Percentiles rank a stretch among this genome's conserved stretches.
Conservation (phyloP, 345 rosid species). For the Ailanthus altissimus region DNA sequence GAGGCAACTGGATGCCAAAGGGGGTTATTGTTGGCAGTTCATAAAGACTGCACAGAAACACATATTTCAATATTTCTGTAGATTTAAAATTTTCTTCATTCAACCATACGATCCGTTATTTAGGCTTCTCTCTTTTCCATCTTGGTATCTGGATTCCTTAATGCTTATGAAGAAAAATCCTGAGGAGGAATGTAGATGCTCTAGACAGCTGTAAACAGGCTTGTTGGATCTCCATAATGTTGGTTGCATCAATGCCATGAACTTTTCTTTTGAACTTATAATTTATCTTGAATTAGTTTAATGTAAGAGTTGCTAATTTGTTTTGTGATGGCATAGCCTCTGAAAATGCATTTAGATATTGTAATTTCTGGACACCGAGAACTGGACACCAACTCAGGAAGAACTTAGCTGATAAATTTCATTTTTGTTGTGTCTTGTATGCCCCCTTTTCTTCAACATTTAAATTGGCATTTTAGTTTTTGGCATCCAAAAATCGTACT, state of each 20-base stretch:
- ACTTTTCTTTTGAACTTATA: neutral
- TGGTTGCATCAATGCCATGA: neutral
- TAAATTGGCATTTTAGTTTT: neutral
- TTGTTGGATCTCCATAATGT: slow-evolving; percentile 57
- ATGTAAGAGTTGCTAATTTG: neutral
- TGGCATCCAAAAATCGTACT: neutral
- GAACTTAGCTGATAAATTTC: neutral
- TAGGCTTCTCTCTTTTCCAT: neutral
- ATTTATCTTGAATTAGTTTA: slow-evolving; percentile 1
- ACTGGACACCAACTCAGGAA: neutral
- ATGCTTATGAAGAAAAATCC: slow-evolving; percentile 53
- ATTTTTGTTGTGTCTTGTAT: neutral
- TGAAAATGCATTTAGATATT: neutral
- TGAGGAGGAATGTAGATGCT: slow-evolving; percentile 82
- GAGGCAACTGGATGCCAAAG: neutral
- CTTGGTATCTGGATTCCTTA: slow-evolving; percentile 40
- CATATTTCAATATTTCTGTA: neutral
- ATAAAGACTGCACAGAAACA: neutral
- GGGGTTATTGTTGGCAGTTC: neutral
- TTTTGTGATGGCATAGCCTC: neutral
- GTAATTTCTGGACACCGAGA: neutral
- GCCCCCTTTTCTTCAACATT: neutral
- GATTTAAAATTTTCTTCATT: neutral
- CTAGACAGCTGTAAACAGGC: slow-evolving; percentile 80
- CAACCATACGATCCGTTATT: neutral